Evolutionary conservation across 2,329 filamentous ascomycete species (phyloP), one percentile per base, ranked within the genome.

Genomic region (Nemania sp.): DNA sequence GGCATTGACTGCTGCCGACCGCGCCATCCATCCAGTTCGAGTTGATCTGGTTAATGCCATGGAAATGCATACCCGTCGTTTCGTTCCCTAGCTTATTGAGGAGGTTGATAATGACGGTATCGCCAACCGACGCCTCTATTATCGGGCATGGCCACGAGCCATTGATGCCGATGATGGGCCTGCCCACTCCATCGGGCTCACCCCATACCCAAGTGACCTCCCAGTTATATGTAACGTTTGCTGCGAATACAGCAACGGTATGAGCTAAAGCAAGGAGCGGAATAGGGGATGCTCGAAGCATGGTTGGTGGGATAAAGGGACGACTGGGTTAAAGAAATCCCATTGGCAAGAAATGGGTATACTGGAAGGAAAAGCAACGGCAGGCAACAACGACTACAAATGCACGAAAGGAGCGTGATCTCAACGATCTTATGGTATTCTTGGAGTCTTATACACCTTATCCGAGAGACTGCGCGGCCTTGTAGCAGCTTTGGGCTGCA

Each of bases 141-240:
- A 74, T 66, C 1, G 86, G 86, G 22, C 83, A 77, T 2, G 86
- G 86, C 82, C 86, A 87, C 66, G 81, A 67, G 11, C 77, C 77
- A 64, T 89, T 89, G 66, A 89, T 82, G 9, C 82, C 84, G 63
- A 89, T 83, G 1, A 81, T 77, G 24, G 81, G 77, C 39, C 86
- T 77, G 7, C 74, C 69, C 24, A 76, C 75, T 3, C 83, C 83
- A 72, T 88, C 86, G 0, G 86, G 86, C 47, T 81, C 79, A 7
- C 79, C 78, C 49, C 70, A 77, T 12, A 86, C 80, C 83, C 84
- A 87, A 30, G 79, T 80, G 37, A 84, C 73, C 41, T 84, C 80
- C 74, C 83, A 86, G 63, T 83, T 70, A 60, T 82, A 81, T 2
- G 72, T 79, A 28, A 84, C 74, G 0, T 75, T 80, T 43, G 69